Base-by-base conservation (phyloP, 192 early-diverging fungal genomes). In the Cladochytrium replicatum region DNA sequence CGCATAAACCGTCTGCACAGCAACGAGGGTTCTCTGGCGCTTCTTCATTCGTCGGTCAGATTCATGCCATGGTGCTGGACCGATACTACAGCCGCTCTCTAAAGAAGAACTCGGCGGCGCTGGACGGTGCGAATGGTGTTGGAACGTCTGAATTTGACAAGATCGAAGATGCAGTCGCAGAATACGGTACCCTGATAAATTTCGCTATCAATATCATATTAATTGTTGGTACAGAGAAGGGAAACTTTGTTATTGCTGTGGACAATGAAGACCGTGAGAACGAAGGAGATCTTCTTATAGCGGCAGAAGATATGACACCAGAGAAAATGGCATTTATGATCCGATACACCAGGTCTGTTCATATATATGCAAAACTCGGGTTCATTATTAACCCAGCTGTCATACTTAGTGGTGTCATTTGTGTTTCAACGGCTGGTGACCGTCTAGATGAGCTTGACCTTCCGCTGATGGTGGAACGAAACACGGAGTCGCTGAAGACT, bases 191-290 rank as follows among this genome's bases (percentile, higher is more conserved):
- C 9, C 17, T 25, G 15, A 17, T 9, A 9, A 38, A 13, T 7
- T 6, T 15, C 29, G 23, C 23, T 25, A 29, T 6, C n/a, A 19
- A 29, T 29, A 47, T 11, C 2, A 6, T 11, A 40, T 19, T 29
- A 19, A 22, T 31, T 47, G 5, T 8, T 43, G n/a, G 48, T 57
- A n/a, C 45, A 64, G 88, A 82, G 32, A 69, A 61, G 44, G 92
- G 87, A 52, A 79, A 92, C 50, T 87, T 89, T 56, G 71, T 99
- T 4, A 65, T 99, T 17, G 95, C 87, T 2, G 87, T 96, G 53
- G 95, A 99, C 68, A 87, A 96, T 60, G 94, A 97, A 55, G 93
- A 96, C 57, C 85, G 93, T 13, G 96, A 99, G 68, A 99, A 99
- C 69, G 96, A 99, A 63, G 96, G 96, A 28, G 96, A 99, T 63